Conservation (phyloP, 2,329 filamentous ascomycete genomes). For the Chaetomiaceae sp. region DNA sequence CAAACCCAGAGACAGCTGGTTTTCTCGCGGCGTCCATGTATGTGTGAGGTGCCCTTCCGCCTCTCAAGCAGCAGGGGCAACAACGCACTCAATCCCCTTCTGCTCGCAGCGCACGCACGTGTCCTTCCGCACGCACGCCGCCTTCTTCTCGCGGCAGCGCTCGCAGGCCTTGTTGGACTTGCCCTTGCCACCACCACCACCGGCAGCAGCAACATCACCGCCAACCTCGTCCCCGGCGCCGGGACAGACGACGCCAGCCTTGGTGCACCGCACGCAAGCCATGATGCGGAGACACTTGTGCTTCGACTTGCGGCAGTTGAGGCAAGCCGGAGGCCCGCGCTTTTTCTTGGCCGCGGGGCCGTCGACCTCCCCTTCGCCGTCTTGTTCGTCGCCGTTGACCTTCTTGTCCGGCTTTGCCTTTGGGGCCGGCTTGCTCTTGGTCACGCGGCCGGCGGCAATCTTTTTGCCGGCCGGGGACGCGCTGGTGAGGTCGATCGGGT, state of each 20-base stretch:
- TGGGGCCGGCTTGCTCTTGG: not conserved
- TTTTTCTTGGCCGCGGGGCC: not conserved
- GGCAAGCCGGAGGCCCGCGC: not conserved
- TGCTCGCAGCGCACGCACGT: slow-evolving; percentile 4
- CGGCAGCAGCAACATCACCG: no score
- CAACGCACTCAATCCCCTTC: not conserved
- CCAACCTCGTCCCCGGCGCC: not conserved
- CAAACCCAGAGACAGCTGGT: no score
- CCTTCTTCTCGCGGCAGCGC: slow-evolving; percentile 5
- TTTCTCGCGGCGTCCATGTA: no score
- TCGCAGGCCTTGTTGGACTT: slow-evolving; percentile 1
- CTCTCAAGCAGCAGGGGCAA: not conserved
- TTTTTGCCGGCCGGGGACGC: not conserved
- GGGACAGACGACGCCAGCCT: not conserved
- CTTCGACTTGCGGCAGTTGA: slow-evolving; percentile 6
- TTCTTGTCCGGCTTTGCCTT: no score
- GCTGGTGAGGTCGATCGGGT: not conserved
- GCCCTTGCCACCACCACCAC: no score
- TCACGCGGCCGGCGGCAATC: not conserved
- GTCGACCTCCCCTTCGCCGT: no score
- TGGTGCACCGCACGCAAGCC: slow-evolving; percentile 4
- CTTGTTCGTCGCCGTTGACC: not conserved
- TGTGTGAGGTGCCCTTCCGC: no score
- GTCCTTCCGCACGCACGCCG: slow-evolving; percentile 1
- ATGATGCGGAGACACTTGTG: slow-evolving; percentile 1